Conservation (phyloP, 495 filamentous ascomycete species). For the Trypethelium eluteriae region DNA sequence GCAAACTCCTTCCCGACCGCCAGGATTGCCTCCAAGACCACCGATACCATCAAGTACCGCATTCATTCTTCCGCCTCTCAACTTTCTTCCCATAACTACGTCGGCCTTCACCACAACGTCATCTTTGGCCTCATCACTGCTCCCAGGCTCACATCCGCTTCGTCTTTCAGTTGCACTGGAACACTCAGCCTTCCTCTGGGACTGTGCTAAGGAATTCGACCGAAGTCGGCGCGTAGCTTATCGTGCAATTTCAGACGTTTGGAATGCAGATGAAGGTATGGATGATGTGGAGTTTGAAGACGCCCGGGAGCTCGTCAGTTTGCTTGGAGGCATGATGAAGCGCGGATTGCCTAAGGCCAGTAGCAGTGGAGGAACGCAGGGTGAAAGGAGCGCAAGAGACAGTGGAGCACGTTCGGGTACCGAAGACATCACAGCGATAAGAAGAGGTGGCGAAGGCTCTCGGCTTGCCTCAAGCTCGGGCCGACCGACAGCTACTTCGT, state of each 20-base stretch:
- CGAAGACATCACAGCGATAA: background rate
- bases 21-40: constrained; percentile 29
- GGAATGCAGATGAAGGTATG: constrained; percentile 83
- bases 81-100: constrained; percentile 76
- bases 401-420: background rate
- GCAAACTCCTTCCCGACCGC: constrained; percentile 23
- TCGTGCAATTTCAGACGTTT: constrained; percentile 80
- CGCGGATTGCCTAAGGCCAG: constrained; percentile 28
- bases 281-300: constrained; percentile 65
- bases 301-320: constrained; percentile 42
- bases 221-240: constrained; percentile 68
- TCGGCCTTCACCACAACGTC: constrained; percentile 73
- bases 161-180: constrained; percentile 87
- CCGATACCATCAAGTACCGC: constrained; percentile 32
- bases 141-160: constrained; percentile 84
- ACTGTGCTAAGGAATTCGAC: constrained; percentile 77
- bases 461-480: background rate
- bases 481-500: background rate
- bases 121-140: constrained; percentile 59
- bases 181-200: constrained; percentile 89
- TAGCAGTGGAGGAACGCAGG: background rate
- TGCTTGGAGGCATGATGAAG: constrained; percentile 41
- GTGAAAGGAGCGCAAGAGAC: background rate
- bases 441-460: constrained; percentile 1
- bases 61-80: constrained; percentile 69